Evolutionary conservation across 192 early-diverging fungal genomes (phyloP), one percentile per base, ranked within the genome.

Genomic region (Kappamyces sp.): DNA sequence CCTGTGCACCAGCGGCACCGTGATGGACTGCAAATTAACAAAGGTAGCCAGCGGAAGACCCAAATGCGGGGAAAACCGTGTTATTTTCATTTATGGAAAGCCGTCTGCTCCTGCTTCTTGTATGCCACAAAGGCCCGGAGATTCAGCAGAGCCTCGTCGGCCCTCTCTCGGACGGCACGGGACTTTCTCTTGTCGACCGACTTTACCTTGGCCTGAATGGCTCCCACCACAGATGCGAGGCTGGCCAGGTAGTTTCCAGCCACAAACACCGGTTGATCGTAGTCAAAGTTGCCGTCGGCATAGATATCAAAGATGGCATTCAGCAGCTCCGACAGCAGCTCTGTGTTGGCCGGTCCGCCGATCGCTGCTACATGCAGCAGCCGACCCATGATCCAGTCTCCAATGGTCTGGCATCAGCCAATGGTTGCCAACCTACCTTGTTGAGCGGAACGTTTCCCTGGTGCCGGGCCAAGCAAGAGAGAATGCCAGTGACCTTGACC

Each of bases 291-390:
- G 33, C 65, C 74, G 58, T 97, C 94, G 39, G 81, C 79, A 66
- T 94, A 97, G 31, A 95, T 83, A 62, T 97, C 94, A 60, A 77
- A 95, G 40, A 97, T 66, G 23, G 84, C 81, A 59, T 95, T 90
- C 62, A 97, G 63, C 0, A 85, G 86, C 66, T 95, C 93, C 10
- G 61, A 35, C 1, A 66, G 40, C 13, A 64, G 50, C 13, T 52
- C 55, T 13, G 60, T 57, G 47, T 69, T 57, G 10, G 53, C 37
- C 3, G 55, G 1, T 12, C 42, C 36, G 7, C 36, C 40, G 3
- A 62, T 10, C 13, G 62, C 60, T 7, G 51, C 63, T 4, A 41
- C 47, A 6, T 63, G 49, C 13, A 75, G 58, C 9, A 78, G 42
- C 12, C 57, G 43, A 3, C 72, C 67, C 2, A 64, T 65, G 3